A percentile compares a stretch with the other conserved stretches of the same genome.
These are phyloP conservation scores for Xerocomellus intermedius DNA, from an alignment of 768 basidiomycete genomes.

Conservation along the genomic window DNA sequence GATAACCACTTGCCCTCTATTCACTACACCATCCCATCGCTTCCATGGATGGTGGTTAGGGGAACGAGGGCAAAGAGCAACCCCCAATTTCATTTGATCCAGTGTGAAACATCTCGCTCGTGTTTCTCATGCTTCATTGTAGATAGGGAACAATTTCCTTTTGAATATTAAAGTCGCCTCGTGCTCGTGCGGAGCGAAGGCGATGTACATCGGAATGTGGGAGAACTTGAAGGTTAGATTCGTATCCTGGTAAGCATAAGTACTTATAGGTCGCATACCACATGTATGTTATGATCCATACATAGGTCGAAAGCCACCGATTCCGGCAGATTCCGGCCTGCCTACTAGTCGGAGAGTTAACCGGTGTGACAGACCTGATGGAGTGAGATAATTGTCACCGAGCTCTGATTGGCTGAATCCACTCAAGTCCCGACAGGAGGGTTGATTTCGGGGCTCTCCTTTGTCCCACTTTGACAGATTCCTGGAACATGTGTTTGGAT, in stretches of 20 bases:
- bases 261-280: too few species aligned
- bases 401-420: conserved; percentile 2
- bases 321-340: background rate
- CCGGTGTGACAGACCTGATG: background rate
- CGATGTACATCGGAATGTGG: background rate
- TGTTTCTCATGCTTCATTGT: conserved; percentile 18
- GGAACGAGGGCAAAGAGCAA: conserved; percentile 79
- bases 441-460: background rate
- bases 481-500: background rate
- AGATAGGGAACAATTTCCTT: conserved; percentile 21
- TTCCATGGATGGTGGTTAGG: conserved; percentile 64
- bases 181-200: background rate
- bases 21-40: conserved; percentile 65
- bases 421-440: background rate
- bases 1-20: conserved; percentile 50
- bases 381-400: too few species aligned
- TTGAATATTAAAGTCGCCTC: background rate
- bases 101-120: conserved; percentile 15
- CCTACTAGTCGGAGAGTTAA: conserved; percentile 5
- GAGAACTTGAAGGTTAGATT: too few species aligned
- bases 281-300: too few species aligned
- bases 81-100: conserved; percentile 8
- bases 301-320: background rate
- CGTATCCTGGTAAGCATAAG: background rate
- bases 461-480: conserved; percentile 14